A percentile compares a stretch with the other conserved stretches of the same genome.
These are phyloP conservation scores for Chytriomyces sp. DNA, from an alignment of 192 early-diverging fungal genomes.

Conservation along the genomic window DNA sequence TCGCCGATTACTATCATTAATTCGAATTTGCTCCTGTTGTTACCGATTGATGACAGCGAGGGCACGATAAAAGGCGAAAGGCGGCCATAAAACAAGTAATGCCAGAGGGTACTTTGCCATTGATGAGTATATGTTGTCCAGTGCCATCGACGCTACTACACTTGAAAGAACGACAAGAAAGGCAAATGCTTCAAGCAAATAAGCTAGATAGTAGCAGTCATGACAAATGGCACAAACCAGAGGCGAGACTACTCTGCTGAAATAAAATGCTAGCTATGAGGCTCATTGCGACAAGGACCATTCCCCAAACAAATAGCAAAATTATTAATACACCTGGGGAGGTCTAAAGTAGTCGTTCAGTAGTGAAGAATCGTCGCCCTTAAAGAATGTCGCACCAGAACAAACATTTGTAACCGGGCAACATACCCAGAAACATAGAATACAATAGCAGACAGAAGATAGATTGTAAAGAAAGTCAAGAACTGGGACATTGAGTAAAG, in stretches of 20 bases:
- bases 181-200: slow-evolving; percentile 56
- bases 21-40: no score
- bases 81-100: slow-evolving; percentile 69
- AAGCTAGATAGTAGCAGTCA: slow-evolving; percentile 13
- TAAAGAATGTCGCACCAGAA: background rate
- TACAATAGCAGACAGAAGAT: slow-evolving; percentile 55
- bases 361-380: background rate
- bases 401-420: slow-evolving; percentile 62
- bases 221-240: background rate
- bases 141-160: slow-evolving; percentile 64
- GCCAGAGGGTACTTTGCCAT: no score
- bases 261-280: slow-evolving; percentile 57
- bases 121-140: slow-evolving; percentile 52
- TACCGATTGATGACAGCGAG: slow-evolving; percentile 52
- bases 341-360: background rate
- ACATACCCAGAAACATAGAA: slow-evolving; percentile 60
- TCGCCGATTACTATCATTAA: background rate
- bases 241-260: background rate
- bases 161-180: slow-evolving; percentile 69
- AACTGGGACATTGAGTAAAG: slow-evolving; percentile 69
- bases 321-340: background rate
- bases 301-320: slow-evolving; percentile 69
- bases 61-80: slow-evolving; percentile 70
- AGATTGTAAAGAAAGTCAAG: slow-evolving; percentile 62
- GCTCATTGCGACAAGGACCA: slow-evolving; percentile 61